These are phyloP conservation scores for Fulvia fulva DNA, from an alignment of 2,329 filamentous ascomycete genomes.

Conservation along the genomic window DNA sequence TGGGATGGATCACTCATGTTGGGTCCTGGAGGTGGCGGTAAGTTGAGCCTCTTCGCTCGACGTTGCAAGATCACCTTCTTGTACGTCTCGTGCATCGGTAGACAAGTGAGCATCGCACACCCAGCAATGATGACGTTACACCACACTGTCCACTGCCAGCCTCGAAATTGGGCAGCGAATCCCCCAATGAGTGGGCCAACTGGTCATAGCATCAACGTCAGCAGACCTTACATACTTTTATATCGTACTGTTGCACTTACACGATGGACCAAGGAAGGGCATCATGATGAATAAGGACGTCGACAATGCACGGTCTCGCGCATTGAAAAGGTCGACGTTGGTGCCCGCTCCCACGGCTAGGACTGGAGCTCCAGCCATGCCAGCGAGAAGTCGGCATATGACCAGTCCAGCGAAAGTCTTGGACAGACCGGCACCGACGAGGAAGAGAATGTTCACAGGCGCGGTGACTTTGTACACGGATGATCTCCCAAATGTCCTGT, in stretches of 20 bases:
- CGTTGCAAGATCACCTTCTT: conserved; percentile 46
- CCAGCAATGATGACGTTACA: conserved; percentile 40
- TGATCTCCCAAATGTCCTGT: conserved; percentile 32
- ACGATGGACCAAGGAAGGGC: conserved; percentile 39
- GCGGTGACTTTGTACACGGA: conserved; percentile 35
- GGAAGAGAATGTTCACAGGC: conserved; percentile 36
- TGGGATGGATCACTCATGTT: conserved; percentile 27
- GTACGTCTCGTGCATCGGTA: conserved; percentile 54
- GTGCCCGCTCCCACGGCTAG: conserved; percentile 43
- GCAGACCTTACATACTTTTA: background rate
- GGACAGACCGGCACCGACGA: conserved; percentile 29
- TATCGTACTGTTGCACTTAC: conserved; percentile 19
- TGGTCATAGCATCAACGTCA: background rate
- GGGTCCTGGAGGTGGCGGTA: conserved; percentile 23
- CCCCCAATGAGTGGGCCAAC: conserved; percentile 31
- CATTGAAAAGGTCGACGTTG: conserved; percentile 38
- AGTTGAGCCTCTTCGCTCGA: conserved; percentile 33
- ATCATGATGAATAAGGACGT: conserved; percentile 38
- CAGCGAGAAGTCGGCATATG: conserved; percentile 46
- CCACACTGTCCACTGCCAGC: conserved; percentile 45
- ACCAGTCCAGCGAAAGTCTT: conserved; percentile 22
- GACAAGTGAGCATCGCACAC: conserved; percentile 34
- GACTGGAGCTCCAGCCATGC: conserved; percentile 33
- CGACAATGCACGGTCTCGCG: conserved; percentile 32
- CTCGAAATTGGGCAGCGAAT: conserved; percentile 40